Evolutionary conservation across 768 basidiomycete genomes (phyloP), one percentile per base, ranked within the genome.

Genomic region (Tulasnella sp.): DNA sequence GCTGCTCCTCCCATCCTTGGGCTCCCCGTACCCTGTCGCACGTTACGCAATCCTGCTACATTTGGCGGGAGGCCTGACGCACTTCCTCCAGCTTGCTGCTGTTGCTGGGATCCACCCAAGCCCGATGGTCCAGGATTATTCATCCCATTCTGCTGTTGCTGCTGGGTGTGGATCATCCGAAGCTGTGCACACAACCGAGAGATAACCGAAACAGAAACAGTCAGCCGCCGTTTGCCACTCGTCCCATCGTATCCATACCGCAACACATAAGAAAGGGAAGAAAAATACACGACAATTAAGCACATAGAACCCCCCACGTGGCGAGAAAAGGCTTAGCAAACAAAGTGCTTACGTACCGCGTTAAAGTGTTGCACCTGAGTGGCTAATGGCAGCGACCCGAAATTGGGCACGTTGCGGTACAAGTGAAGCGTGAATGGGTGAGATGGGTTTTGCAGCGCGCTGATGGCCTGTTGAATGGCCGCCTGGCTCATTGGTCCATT

Each of bases 391-490:
- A 57, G 42, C 3, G 31, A 25, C 15, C 23, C 55, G 23, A 57
- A 57, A 25, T 36, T 49, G 25, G 43, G 55, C 12, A 45, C 42
- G 31, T 17, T 27, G 25, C 42, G 40, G 43, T 46, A 32, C 31
- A 57, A 14, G 46, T 57, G 55, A 31, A 32, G 46, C 19, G 55
- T 57, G 46, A 57, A 32, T 7, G 55, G 55, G 23, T 57, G 23
- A 17, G 15, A 23, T 21, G 55, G 42, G 25, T 48, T 45, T 15
- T 45, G 40, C 12, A 57, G 46, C n/a, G 34, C 34, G 12, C 15
- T 25, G 21, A 49, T n/a, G 8, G 34, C 34, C 1, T 43, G 21
- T 23, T 48, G 45, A 29, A 39, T 39, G 1, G 55, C 34, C 27
- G 12, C 27, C 17, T 48, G 46, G 0, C 29, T n/a, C 41, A 42